Percentiles rank a stretch among this genome's conserved stretches.
phyloP scores from a whole-genome alignment of 116 monocot genomes.

The Zostera marina region DNA sequence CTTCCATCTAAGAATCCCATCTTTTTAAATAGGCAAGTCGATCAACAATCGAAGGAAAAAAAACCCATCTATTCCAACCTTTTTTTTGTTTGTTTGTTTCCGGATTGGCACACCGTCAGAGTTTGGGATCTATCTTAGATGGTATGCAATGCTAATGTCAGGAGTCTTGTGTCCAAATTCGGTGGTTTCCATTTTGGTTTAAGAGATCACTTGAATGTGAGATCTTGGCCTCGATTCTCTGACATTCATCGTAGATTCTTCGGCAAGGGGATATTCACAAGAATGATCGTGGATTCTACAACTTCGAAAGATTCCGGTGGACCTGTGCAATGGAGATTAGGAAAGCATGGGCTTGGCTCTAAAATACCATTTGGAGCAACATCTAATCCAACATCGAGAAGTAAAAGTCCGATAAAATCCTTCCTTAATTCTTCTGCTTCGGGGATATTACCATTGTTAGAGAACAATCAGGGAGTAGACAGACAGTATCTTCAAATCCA shows the following conservation, averaged over 20 bases:
- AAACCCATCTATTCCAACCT: not conserved
- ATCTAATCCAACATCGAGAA: not conserved
- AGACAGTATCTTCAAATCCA: slow-evolving; percentile 12
- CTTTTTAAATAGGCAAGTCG: too few species aligned
- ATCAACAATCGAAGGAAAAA: not conserved
- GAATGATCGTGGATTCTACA: slow-evolving; percentile 51
- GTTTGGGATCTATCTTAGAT: slow-evolving; percentile 23
- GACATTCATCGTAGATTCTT: slow-evolving; percentile 13
- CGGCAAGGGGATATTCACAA: slow-evolving; percentile 7
- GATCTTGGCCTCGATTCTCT: slow-evolving; percentile 4
- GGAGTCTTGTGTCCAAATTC: slow-evolving; percentile 21
- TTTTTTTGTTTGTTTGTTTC: not conserved
- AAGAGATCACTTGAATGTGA: slow-evolving; percentile 17
- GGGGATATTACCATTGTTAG: not conserved
- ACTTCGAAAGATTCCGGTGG: slow-evolving; percentile 7
- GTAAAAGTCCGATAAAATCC: not conserved
- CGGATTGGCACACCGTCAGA: not conserved
- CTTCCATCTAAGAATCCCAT: too few species aligned
- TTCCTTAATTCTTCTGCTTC: slow-evolving; percentile 2
- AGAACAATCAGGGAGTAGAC: slow-evolving; percentile 8
- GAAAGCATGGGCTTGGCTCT: slow-evolving; percentile 22
- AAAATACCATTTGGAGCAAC: slow-evolving; percentile 3
- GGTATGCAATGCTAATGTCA: slow-evolving; percentile 42
- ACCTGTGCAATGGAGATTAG: slow-evolving; percentile 74
- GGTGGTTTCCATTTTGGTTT: slow-evolving; percentile 8